Evolutionary conservation across 1,139 yeast species (phyloP).

Genomic region (Yamadazyma siamensis): DNA sequence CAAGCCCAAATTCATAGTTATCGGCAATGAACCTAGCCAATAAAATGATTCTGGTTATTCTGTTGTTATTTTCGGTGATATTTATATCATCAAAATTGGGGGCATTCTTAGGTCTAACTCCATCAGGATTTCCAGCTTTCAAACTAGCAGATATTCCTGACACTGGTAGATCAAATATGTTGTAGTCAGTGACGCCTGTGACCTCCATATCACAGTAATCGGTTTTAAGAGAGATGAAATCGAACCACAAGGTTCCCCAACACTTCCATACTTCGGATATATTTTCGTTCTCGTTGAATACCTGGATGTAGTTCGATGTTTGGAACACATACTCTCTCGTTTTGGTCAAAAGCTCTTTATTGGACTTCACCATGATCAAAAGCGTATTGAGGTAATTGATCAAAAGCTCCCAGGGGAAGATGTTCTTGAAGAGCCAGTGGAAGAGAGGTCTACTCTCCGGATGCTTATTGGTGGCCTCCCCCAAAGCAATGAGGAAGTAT

Average conservation of each 20-base stretch:
- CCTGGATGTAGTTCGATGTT: slow-evolving; percentile 27
- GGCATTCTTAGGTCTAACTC: slow-evolving; percentile 9
- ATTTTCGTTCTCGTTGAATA: slow-evolving; percentile 55
- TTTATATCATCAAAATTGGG: slow-evolving; percentile 12
- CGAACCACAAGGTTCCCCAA: slow-evolving; percentile 84
- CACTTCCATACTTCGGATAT: slow-evolving; percentile 79
- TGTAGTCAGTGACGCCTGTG: slow-evolving; percentile 54
- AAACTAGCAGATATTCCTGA: slow-evolving; percentile 51
- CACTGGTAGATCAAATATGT: slow-evolving; percentile 62
- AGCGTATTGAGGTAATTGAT: slow-evolving; percentile 59
- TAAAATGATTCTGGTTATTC: slow-evolving; percentile 49
- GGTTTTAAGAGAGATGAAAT: slow-evolving; percentile 45
- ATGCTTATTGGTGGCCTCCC: slow-evolving; percentile 48
- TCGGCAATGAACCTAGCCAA: slow-evolving; percentile 51
- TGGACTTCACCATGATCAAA: slow-evolving; percentile 30
- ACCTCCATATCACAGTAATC: slow-evolving; percentile 50
- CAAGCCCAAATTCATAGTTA: slow-evolving; percentile 51
- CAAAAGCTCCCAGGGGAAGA: slow-evolving; percentile 67
- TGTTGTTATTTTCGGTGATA: slow-evolving; percentile 15
- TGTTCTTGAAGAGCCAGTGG: slow-evolving; percentile 49
- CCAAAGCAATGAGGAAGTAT: slow-evolving; percentile 61
- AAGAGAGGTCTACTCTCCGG: slow-evolving; percentile 50
- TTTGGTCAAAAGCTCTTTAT: slow-evolving; percentile 22
- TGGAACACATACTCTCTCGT: slow-evolving; percentile 30
- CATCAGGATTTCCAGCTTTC: slow-evolving; percentile 14